These are phyloP conservation scores for Rhodotorula mucilaginosa DNA, from an alignment of 1,284 basidiomycete genomes.

Conservation along the genomic window DNA sequence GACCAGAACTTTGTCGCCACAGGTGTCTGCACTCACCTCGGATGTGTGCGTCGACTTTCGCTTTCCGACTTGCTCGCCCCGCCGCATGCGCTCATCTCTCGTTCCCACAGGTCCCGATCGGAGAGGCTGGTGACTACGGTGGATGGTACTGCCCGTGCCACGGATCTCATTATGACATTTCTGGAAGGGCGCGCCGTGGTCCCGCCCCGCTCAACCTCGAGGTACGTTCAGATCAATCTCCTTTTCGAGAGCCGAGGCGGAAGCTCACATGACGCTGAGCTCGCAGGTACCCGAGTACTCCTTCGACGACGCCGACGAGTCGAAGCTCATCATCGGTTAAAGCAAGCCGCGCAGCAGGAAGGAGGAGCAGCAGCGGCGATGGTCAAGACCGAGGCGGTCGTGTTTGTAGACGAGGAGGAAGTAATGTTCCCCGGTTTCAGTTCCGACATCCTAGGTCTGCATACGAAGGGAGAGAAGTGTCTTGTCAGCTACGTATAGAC, in stretches of 20 bases:
- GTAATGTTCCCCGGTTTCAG: too few relatives aligned
- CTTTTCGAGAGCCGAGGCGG: too few relatives aligned
- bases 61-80: background rate
- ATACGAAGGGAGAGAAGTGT: too few relatives aligned
- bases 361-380: background rate
- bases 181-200: too few relatives aligned
- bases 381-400: background rate
- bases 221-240: too few relatives aligned
- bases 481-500: too few relatives aligned
- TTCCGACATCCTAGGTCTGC: too few relatives aligned
- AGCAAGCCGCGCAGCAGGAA: too few relatives aligned
- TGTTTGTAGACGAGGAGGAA: background rate
- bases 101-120: conserved; percentile 71
- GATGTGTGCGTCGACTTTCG: conserved; percentile 57
- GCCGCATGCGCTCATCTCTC: background rate
- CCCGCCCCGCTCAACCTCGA: too few relatives aligned
- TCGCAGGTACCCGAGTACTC: too few relatives aligned
- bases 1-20: background rate
- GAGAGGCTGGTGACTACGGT: conserved; percentile 69
- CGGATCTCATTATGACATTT: too few relatives aligned
- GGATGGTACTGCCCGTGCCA: conserved; percentile 63
- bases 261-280: too few relatives aligned
- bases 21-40: conserved; percentile 84
- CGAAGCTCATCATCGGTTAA: conserved; percentile 84
- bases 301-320: conserved; percentile 77